Evolutionary conservation across 129 eudicot genomes (phyloP), one percentile per base, ranked within the genome.

Genomic region (Ambrosia artemisiifolia): DNA sequence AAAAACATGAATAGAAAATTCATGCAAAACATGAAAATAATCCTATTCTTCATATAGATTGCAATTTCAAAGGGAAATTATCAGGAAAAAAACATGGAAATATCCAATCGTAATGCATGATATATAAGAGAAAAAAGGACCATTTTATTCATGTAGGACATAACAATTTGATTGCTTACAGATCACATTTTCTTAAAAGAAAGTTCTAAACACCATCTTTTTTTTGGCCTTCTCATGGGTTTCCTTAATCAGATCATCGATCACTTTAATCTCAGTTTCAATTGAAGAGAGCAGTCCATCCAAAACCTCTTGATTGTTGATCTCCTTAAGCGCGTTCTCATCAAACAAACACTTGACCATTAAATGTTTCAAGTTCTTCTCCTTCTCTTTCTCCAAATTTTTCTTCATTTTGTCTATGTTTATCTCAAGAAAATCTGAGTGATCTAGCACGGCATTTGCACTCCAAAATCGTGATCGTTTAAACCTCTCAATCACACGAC

Each of bases 321-420:
- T 19, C 34, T 32, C 30, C 3, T 10, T 32, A 17, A 46, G 24
- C 5, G 12, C 63, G 4, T 18, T 44, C 67, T 42, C 48, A 53
- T 53, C 77, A 42, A 53, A 70, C 77, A 63, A 53, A 36, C 59
- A 32, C 12, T 10, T 71, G 11, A 70, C 3, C 77, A 63, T 78
- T 17, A 12, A 40, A 9, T 19, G 5, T 12, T 42, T 78, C 12
- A 17, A 0, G 14, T 63, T 71, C 36, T 63, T 78, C 61, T 53
- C 72, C 18, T 42, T 71, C 2, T 63, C 73, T 11, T 9, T 78
- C 49, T 54, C 13, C 34, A 78, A 4, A 2, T 78, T 51, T 33
- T 78, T 78, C 40, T 71, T 54, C 71, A 14, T 34, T 55, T 43
- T 71, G 3, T 10, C 30, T 17, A 78, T 70, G 59, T 14, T 51